Evolutionary conservation across 2,329 filamentous ascomycete species (phyloP), one percentile per base, ranked within the genome.

Genomic region (Parastagonospora avenae): DNA sequence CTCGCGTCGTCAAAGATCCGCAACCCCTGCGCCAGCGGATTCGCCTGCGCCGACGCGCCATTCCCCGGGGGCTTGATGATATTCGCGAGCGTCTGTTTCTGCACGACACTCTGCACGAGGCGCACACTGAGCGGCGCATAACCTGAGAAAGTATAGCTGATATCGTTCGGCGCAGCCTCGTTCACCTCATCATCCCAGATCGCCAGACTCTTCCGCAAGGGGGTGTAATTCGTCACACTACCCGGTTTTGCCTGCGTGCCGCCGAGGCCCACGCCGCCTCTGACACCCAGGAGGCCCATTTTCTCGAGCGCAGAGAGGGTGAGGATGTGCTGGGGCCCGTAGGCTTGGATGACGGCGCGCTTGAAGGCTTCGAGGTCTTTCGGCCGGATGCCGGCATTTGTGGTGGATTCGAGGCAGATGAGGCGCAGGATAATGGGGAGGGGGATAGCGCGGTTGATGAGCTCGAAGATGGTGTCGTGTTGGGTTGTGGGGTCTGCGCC

Each of bases 101-200:
- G 92, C 41, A 99, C 77, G 42, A 97, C 84, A 69, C 91, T 94
- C 74, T 99, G 95, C 5, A 99, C 88, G 4, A 99, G 83, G 12
- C 94, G 87, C 46, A 97, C 85, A 38, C 91, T 96, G 10, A 99
- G 82, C 0, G 94, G 95, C 4, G 95, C 94, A 70, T 97, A 99
- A 45, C 94, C 95, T 58, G 91, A 96, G 76, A 97, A 99, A 9
- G 97, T 92, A 67, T 99, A 99, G n/a, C 92, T 89, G 54, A 97
- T 88, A 64, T 99, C 94, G 65, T 94, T 90, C 2, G 94, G 94
- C 40, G 95, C 89, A 52, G 94, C 87, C 74, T 99, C 94, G 68
- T 96, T 92, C 33, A 99, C 93, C 71, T 97, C 94, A 70, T 99
- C 94, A 48, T 97, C 89, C 69, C 97, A 96, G 12, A 99, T 83